These are phyloP conservation scores for Populus davidiana DNA, from an alignment of 345 rosid genomes.

Conservation along the genomic window DNA sequence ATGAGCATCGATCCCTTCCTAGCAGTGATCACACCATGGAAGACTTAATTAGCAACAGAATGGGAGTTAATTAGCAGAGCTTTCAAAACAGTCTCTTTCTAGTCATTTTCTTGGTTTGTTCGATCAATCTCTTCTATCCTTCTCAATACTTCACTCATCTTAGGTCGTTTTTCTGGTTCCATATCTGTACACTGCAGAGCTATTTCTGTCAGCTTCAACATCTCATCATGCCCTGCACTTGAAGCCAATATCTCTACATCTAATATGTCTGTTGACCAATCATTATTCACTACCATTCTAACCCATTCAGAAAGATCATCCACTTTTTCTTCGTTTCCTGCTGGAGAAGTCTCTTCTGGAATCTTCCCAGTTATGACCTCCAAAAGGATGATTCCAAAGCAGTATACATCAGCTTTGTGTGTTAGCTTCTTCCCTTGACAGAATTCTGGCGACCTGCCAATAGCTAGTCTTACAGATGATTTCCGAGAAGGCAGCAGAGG, in stretches of 20 bases:
- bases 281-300: slow-evolving; percentile 36
- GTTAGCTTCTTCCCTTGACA: slow-evolving; percentile 43
- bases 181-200: slow-evolving; percentile 50
- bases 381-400: slow-evolving; percentile 49
- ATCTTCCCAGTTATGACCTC: slow-evolving; percentile 53
- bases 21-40: not conserved
- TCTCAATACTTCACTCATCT: slow-evolving; percentile 35
- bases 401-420: slow-evolving; percentile 49
- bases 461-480: slow-evolving; percentile 25
- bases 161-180: slow-evolving; percentile 43
- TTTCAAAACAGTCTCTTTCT: not conserved
- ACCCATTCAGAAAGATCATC: slow-evolving; percentile 49
- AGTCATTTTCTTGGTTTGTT: slow-evolving; percentile 10
- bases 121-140: slow-evolving; percentile 44
- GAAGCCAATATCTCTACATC: slow-evolving; percentile 42
- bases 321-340: not conserved
- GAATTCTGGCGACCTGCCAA: slow-evolving; percentile 48
- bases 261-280: slow-evolving; percentile 56
- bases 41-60: not conserved
- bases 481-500: slow-evolving; percentile 35
- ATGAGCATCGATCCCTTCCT: not conserved
- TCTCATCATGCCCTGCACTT: slow-evolving; percentile 46
- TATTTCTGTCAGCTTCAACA: slow-evolving; percentile 48
- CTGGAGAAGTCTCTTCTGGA: slow-evolving; percentile 23
- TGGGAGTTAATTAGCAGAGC: not conserved